Evolutionary conservation across 768 basidiomycete genomes (phyloP).

Genomic region (Lactarius hengduanensis): DNA sequence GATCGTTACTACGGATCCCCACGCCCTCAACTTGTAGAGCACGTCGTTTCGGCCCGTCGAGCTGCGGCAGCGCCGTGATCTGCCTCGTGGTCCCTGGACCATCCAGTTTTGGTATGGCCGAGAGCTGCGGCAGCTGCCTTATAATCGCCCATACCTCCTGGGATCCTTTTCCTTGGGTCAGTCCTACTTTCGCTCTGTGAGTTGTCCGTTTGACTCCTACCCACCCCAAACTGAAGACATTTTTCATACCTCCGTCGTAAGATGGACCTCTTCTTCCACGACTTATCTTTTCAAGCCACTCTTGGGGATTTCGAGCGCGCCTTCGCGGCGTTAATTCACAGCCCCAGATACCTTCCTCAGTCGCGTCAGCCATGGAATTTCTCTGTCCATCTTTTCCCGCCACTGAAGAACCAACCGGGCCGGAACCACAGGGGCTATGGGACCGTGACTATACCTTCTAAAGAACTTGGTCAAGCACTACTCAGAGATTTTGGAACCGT

Average conservation of each 20-base stretch:
- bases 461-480: constrained; percentile 42
- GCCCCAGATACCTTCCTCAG: constrained; percentile 37
- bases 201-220: not conserved
- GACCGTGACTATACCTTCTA: constrained; percentile 47
- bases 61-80: constrained; percentile 9
- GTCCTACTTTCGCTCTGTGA: not conserved
- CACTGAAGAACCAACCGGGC: constrained; percentile 35
- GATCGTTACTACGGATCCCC: not conserved
- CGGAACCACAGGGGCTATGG: constrained; percentile 44
- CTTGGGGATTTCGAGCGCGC: constrained; percentile 30
- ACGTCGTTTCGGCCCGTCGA: constrained; percentile 2
- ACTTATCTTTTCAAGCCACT: constrained; percentile 30
- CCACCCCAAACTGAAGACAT: not conserved
- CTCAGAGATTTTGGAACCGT: constrained; percentile 43
- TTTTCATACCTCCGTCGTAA: not conserved
- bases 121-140: not conserved
- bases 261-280: constrained; percentile 40
- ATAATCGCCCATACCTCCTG: constrained; percentile 5
- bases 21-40: not conserved
- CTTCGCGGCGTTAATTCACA: constrained; percentile 49
- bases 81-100: not conserved
- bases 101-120: not conserved
- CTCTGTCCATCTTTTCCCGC: constrained; percentile 47
- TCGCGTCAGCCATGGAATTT: constrained; percentile 48
- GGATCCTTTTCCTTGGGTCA: not conserved